phyloP scores from a whole-genome alignment of 257 asterid genomes.

The Solanum ahanhuiri region DNA sequence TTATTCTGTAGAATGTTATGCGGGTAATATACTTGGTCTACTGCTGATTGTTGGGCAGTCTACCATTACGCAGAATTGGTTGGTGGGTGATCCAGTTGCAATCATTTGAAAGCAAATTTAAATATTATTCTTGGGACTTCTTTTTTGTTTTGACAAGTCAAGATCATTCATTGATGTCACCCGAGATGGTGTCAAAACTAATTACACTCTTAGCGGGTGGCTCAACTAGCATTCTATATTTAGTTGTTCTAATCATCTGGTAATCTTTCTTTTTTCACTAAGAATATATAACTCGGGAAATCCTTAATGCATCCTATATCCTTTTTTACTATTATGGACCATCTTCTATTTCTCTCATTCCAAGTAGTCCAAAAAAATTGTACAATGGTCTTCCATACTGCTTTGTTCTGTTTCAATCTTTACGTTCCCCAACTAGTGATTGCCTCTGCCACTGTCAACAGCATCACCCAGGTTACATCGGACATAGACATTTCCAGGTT shows the following conservation, averaged over 20 bases:
- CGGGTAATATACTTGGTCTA: neutral
- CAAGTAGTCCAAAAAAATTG: neutral
- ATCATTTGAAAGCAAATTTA: neutral
- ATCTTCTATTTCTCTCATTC: neutral
- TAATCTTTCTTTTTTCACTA: neutral
- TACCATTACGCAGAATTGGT: neutral
- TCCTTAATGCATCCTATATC: neutral
- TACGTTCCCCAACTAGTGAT: neutral
- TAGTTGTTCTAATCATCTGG: neutral
- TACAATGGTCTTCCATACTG: neutral
- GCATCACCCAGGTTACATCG: neutral
- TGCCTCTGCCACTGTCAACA: neutral
- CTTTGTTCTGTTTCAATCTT: neutral
- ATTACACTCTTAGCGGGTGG: neutral
- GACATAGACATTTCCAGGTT: neutral
- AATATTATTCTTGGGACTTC: neutral
- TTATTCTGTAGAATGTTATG: neutral
- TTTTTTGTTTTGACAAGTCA: neutral
- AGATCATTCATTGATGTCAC: neutral
- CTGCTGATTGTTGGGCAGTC: neutral
- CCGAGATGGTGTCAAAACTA: neutral
- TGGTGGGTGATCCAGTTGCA: neutral
- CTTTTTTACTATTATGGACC: neutral
- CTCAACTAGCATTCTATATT: neutral
- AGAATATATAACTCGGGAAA: neutral